phyloP scores from a whole-genome alignment of 257 asterid species.

The Scutellaria minor region DNA sequence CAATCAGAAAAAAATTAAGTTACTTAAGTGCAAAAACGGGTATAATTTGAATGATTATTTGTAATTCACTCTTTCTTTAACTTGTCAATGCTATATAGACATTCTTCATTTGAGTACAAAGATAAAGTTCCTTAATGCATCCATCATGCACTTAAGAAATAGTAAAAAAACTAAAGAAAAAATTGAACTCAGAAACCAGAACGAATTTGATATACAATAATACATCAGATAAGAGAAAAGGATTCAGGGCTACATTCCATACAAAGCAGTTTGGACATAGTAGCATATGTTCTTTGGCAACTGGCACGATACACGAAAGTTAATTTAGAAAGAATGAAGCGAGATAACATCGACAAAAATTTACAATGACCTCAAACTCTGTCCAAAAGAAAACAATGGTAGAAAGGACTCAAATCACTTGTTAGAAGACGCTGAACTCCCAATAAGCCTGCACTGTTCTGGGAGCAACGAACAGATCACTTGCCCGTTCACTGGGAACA shows the following conservation, averaged over 20 bases:
- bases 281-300: conserved; percentile 30
- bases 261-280: conserved; percentile 36
- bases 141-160: conserved; percentile 12
- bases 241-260: conserved; percentile 38
- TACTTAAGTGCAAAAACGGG: too few species aligned
- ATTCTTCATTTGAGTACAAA: neutral
- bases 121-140: too few species aligned
- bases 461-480: conserved; percentile 82
- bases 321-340: conserved; percentile 46
- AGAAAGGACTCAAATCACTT: conserved; percentile 43
- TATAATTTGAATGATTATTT: too few species aligned
- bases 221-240: conserved; percentile 24
- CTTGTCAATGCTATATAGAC: too few species aligned
- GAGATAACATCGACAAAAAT: conserved; percentile 38
- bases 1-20: too few species aligned
- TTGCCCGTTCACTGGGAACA: conserved; percentile 85
- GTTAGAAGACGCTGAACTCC: conserved; percentile 57
- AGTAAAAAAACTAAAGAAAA: conserved; percentile 11
- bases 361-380: conserved; percentile 45
- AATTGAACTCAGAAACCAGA: conserved; percentile 13
- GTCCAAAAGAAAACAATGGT: conserved; percentile 29
- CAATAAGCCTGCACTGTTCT: conserved; percentile 95
- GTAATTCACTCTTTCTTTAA: too few species aligned
- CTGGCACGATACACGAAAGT: conserved; percentile 30
- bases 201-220: conserved; percentile 29